These are phyloP conservation scores for Pseudogymnoascus destructans DNA, from an alignment of 2,329 filamentous ascomycete genomes.

Conservation along the genomic window DNA sequence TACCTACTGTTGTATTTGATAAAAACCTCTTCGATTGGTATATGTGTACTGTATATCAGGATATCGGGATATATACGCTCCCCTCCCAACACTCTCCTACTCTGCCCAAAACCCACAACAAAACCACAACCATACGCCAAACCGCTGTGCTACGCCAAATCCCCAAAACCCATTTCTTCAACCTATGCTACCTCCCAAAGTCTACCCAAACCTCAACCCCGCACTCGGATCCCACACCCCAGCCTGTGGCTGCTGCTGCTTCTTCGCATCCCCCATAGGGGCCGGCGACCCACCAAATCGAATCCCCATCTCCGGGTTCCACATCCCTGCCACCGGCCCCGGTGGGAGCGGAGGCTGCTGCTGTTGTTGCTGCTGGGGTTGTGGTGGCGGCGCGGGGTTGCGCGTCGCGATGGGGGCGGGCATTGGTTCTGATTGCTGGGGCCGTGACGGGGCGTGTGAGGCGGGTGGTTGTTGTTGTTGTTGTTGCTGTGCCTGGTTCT, in stretches of 20 bases:
- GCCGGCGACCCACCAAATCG: constrained; percentile 47
- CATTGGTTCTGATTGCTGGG: constrained; percentile 21
- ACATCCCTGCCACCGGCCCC: constrained; percentile 42
- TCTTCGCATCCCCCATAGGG: constrained; percentile 13
- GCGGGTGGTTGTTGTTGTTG: neutral
- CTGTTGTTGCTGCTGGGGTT: constrained; percentile 21
- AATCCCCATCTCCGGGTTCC: constrained; percentile 72
- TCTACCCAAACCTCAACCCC: constrained; percentile 22
- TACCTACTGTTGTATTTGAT: too few relatives aligned
- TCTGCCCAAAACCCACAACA: neutral
- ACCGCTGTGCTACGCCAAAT: neutral
- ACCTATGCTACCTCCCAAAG: neutral
- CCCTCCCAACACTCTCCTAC: neutral
- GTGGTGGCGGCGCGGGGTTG: neutral
- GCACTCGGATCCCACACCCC: constrained; percentile 22
- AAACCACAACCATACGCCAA: neutral
- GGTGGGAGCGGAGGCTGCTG: constrained; percentile 28
- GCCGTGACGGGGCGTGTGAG: constrained; percentile 13
- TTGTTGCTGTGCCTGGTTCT: constrained; percentile 22
- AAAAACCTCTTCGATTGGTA: neutral
- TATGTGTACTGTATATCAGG: neutral
- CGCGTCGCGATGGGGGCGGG: constrained; percentile 10
- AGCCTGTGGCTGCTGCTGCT: neutral
- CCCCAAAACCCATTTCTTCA: neutral
- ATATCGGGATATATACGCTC: neutral